A percentile compares a stretch with the other conserved stretches of the same genome.
Conservation (phyloP, 1,139 yeast species). For the Taphrina flavorubra region DNA sequence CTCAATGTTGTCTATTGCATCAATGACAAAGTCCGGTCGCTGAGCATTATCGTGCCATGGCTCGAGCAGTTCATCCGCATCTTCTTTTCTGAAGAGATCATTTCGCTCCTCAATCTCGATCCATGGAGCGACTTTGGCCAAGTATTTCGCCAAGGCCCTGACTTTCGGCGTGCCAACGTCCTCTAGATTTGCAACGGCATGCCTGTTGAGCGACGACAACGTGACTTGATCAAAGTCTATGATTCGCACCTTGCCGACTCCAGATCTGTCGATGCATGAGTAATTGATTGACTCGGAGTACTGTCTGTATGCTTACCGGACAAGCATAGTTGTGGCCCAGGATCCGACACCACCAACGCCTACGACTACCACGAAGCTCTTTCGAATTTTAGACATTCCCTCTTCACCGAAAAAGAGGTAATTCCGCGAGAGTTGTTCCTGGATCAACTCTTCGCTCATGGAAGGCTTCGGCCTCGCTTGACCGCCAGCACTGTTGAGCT, state of each 20-base stretch:
- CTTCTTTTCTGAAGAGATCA: conserved; percentile 73
- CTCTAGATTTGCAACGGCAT: conserved; percentile 82
- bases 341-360: conserved; percentile 99
- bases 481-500: conserved; percentile 12
- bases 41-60: conserved; percentile 54
- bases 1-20: conserved; percentile 94
- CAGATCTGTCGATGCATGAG: conserved; percentile 57
- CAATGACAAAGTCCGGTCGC: conserved; percentile 67
- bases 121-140: conserved; percentile 87
- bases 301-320: conserved; percentile 55
- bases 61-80: conserved; percentile 64
- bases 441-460: conserved; percentile 68
- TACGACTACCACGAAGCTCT: conserved; percentile 81
- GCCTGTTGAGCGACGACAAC: conserved; percentile 86
- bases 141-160: conserved; percentile 56
- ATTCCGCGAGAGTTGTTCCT: conserved; percentile 91
- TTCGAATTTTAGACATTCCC: conserved; percentile 77
- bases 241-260: conserved; percentile 75
- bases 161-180: conserved; percentile 95
- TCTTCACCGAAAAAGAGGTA: conserved; percentile 87
- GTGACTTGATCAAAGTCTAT: conserved; percentile 97
- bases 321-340: conserved; percentile 91
- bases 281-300: not conserved
- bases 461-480: conserved; percentile 15
- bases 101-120: conserved; percentile 75